A percentile compares a stretch with the other conserved stretches of the same genome.
These are phyloP conservation scores for Adenanthera pavonina DNA, from an alignment of 306 rosid species.

Conservation along the genomic window DNA sequence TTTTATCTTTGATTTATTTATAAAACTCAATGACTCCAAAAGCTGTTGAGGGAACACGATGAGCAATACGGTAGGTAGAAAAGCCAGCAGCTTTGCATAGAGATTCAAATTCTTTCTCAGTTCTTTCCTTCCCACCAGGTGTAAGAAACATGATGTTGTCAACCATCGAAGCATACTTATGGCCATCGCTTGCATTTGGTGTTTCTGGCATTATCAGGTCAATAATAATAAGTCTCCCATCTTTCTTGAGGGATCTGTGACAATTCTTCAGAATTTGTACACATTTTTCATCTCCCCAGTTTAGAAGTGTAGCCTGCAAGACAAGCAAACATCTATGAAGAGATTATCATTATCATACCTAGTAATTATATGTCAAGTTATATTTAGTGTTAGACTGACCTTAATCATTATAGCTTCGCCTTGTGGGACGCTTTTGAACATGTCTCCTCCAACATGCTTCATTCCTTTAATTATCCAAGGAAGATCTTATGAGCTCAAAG, in stretches of 20 bases:
- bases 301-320: not conserved
- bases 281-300: not conserved
- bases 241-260: not conserved
- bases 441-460: not conserved
- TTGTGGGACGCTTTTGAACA: not conserved
- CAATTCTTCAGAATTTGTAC: not conserved
- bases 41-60: not conserved
- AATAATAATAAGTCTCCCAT: not conserved
- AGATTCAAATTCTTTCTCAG: not conserved
- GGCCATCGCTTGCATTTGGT: not conserved
- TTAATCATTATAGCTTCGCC: not conserved
- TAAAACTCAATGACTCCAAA: not conserved
- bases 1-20: not conserved
- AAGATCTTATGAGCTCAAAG: not conserved
- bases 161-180: not conserved
- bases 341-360: too few species aligned
- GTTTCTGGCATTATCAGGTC: not conserved
- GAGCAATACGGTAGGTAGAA: not conserved
- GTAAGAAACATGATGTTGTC: not conserved
- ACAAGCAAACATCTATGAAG: too few species aligned
- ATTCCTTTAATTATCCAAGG: not conserved
- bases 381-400: not conserved
- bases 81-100: not conserved
- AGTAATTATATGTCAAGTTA: too few species aligned
- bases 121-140: slow-evolving; percentile 2